Evolutionary conservation across 1,284 basidiomycete genomes (phyloP), one percentile per base, ranked within the genome.

Genomic region (Mycena sp.): DNA sequence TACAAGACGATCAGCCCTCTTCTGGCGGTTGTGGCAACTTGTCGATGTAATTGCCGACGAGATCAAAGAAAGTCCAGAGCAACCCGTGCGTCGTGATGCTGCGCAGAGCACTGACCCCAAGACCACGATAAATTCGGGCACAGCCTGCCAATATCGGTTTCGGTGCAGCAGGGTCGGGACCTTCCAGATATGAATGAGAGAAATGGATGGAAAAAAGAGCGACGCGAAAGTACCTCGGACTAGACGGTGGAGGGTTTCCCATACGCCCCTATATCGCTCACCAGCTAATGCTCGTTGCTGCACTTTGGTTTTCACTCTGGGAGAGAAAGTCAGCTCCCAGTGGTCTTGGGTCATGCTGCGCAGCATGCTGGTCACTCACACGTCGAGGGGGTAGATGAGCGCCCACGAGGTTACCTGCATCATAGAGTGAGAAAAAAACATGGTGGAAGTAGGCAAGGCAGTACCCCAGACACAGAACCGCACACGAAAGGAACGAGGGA

Each of bases 271-370:
- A 67, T 88, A 85, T 46, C 81, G 83, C 67, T 90, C 86, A 45
- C 91, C 91, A 4, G 94, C 91, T 35, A 98, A 81, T 14, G 93
- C 89, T 56, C 95, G 89, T 72, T 96, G 91, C 74, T 98, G 95
- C 35, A 96, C 85, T 74, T 96, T 95, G 0, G 95, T 97, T 80
- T 98, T 98, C 60, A 97, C 93, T 55, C 95, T 93, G 70, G 70
- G 75, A 16, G 44, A 46, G 40, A 23, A 60, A 16, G 23, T 58
- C 11, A 60, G 48, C 52, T 28, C 48, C 23, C n/a, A n/a, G 25
- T 14, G 61, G 19, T 37, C 44, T 7, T 35, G 35, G 48, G 32
- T 6, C 55, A 35, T 38, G 52, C 19, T 4, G 37, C 46, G 11
- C 28, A 54, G 35, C 16, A 28, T 9, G 23, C 14, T 23, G 40